phyloP scores from a whole-genome alignment of 2,329 filamentous ascomycete genomes.

The Aspergillus hortae region DNA sequence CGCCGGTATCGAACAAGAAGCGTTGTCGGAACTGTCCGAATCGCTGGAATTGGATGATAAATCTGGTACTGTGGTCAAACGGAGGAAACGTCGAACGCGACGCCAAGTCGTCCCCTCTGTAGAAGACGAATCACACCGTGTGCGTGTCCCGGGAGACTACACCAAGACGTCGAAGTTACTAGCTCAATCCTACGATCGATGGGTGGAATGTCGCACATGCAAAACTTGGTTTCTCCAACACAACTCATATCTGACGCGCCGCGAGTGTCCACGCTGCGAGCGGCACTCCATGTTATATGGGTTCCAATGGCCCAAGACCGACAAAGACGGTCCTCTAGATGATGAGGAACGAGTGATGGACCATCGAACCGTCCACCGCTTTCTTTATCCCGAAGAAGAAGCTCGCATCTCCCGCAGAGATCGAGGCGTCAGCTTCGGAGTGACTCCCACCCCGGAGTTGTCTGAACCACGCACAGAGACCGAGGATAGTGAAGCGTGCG shows the following conservation, averaged over 20 bases:
- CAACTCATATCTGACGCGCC: conserved; percentile 80
- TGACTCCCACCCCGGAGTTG: conserved; percentile 36
- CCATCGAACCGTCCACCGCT: conserved; percentile 82
- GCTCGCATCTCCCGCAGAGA: conserved; percentile 33
- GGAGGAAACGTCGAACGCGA: conserved; percentile 18
- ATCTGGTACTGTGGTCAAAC: conserved; percentile 14
- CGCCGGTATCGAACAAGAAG: conserved; percentile 19
- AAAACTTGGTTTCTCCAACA: conserved; percentile 77
- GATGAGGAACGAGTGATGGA: conserved; percentile 69
- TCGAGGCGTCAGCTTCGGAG: conserved; percentile 34
- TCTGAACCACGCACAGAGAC: conserved; percentile 38
- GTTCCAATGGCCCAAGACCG: conserved; percentile 93
- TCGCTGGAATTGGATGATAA: conserved; percentile 27
- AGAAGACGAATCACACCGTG: conserved; percentile 32
- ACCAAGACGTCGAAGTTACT: conserved; percentile 74
- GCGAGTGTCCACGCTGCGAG: conserved; percentile 88
- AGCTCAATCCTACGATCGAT: conserved; percentile 70
- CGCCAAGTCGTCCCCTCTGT: conserved; percentile 34
- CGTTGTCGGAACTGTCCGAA: conserved; percentile 23
- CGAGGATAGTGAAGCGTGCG: conserved; percentile 33
- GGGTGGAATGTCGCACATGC: conserved; percentile 88
- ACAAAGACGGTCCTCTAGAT: conserved; percentile 71
- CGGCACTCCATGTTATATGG: conserved; percentile 94
- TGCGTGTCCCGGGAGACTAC: conserved; percentile 72
- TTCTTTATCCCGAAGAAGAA: conserved; percentile 70